Conservation (phyloP, 2,329 filamentous ascomycete genomes). For the Aspergillus fischeri region DNA sequence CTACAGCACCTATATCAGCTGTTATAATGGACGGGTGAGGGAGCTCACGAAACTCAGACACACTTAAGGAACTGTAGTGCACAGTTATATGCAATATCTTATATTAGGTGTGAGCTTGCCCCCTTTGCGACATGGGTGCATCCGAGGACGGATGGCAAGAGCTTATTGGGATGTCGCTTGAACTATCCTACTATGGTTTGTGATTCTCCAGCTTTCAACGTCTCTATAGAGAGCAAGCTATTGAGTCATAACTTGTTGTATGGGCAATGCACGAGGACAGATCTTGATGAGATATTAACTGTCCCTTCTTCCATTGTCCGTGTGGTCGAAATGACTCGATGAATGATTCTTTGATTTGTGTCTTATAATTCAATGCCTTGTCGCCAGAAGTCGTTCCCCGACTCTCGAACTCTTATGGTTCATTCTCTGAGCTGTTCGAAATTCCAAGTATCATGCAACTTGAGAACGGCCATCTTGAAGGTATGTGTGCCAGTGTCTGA, state of each 20-base stretch:
- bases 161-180: not conserved
- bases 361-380: too few species aligned
- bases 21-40: not conserved
- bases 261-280: not conserved
- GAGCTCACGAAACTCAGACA: not conserved
- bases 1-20: not conserved
- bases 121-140: not conserved
- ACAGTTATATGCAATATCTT: not conserved
- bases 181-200: not conserved
- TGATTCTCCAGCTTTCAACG: not conserved
- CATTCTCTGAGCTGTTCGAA: too few species aligned
- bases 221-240: not conserved
- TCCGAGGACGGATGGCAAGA: not conserved
- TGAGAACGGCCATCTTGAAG: too few species aligned
- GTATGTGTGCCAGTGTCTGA: too few species aligned
- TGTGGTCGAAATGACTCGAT: not conserved
- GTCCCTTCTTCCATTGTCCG: not conserved
- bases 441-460: too few species aligned
- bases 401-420: too few species aligned
- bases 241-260: not conserved
- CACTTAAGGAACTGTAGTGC: not conserved
- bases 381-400: too few species aligned
- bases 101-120: not conserved
- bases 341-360: too few species aligned
- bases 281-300: not conserved